phyloP scores from a whole-genome alignment of 192 early-diverging fungal genomes.

The Jimgerdemannia lactiflua region DNA sequence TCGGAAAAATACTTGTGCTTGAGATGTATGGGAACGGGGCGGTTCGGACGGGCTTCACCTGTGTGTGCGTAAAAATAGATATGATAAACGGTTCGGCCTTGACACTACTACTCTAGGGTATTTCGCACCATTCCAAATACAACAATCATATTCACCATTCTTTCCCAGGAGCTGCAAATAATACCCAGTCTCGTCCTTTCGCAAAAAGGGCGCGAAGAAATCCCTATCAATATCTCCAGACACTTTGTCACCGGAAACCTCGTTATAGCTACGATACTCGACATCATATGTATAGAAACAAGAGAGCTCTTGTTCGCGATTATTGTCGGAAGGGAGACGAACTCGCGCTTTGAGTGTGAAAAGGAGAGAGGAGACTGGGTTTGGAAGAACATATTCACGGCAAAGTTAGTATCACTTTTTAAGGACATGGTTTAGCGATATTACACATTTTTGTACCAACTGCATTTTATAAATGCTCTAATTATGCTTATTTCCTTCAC shows the following conservation, averaged over 20 bases:
- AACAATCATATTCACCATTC: background rate
- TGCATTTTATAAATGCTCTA: background rate
- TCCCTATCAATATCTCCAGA: too few relatives aligned
- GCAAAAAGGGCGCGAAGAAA: background rate
- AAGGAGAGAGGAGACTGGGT: background rate
- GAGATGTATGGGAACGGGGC: slow-evolving; percentile 20
- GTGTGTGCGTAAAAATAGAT: background rate
- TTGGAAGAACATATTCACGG: background rate
- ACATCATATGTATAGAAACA: background rate
- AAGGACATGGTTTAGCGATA: too few relatives aligned
- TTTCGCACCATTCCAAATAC: background rate
- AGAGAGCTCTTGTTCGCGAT: background rate
- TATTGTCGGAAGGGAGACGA: background rate
- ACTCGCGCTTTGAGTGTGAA: background rate
- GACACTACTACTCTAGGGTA: background rate
- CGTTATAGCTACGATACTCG: background rate
- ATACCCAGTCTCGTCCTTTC: background rate
- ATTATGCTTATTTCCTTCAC: too few relatives aligned
- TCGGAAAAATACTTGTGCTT: slow-evolving; percentile 13
- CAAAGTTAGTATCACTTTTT: background rate
- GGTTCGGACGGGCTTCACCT: slow-evolving; percentile 32
- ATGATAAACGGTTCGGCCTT: background rate
- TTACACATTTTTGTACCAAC: background rate
- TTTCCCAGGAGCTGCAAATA: background rate
- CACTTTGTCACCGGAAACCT: background rate